Evolutionary conservation across 306 rosid species (phyloP).

Genomic region (Cicer yamashitae): DNA sequence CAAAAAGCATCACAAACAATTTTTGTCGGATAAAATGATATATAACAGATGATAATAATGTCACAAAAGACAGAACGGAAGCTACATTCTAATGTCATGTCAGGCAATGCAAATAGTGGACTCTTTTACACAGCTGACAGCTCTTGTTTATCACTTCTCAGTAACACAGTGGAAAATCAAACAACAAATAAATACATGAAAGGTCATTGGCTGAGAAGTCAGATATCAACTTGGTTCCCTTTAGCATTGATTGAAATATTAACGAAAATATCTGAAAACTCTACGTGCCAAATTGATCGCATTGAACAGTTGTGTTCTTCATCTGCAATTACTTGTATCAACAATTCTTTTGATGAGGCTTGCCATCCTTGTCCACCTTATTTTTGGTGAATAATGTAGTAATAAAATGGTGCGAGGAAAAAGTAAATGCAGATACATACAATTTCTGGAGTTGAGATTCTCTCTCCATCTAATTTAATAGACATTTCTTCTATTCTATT

Average conservation of each 20-base stretch:
- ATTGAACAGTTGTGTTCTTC: background rate
- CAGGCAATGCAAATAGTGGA: background rate
- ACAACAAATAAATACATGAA: background rate
- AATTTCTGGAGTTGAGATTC: no score
- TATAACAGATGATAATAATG: no score
- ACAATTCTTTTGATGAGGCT: background rate
- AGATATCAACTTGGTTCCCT: background rate
- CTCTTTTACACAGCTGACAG: background rate
- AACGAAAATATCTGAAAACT: background rate
- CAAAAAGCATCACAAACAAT: slow-evolving; percentile 16
- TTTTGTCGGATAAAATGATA: background rate
- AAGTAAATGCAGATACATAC: slow-evolving; percentile 9
- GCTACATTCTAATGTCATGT: background rate
- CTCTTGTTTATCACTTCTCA: background rate
- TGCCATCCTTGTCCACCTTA: slow-evolving; percentile 3
- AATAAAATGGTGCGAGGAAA: background rate
- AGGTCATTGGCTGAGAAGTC: no score
- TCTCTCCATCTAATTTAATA: no score
- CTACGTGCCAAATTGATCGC: background rate
- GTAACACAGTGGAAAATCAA: background rate
- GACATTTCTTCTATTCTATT: no score
- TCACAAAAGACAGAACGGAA: no score
- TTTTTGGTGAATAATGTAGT: background rate
- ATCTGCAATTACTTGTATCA: background rate
- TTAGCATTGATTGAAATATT: no score